A percentile compares a stretch with the other conserved stretches of the same genome.
Conservation (phyloP, 2,329 filamentous ascomycete genomes). For the Massarina eburnea region DNA sequence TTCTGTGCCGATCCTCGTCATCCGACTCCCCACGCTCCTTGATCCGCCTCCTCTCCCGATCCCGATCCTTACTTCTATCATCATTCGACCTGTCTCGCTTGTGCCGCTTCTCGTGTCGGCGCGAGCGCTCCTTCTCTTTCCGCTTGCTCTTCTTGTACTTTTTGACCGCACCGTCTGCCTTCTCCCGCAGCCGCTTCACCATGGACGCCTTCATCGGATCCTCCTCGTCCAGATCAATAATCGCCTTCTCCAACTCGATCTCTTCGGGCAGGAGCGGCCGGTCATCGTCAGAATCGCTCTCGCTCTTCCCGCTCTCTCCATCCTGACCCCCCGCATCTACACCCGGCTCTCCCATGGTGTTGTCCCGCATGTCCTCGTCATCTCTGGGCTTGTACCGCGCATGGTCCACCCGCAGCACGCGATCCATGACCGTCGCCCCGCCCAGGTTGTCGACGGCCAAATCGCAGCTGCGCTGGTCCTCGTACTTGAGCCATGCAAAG, state of each 20-base stretch:
- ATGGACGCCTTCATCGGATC: slow-evolving; percentile 96
- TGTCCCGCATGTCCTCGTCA: slow-evolving; percentile 67
- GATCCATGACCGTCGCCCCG: slow-evolving; percentile 78
- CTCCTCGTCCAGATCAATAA: slow-evolving; percentile 85
- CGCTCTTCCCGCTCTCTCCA: slow-evolving; percentile 52
- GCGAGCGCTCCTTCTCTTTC: slow-evolving; percentile 51
- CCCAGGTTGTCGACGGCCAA: slow-evolving; percentile 94
- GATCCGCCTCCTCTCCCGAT: slow-evolving; percentile 11
- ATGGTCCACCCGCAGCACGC: slow-evolving; percentile 86
- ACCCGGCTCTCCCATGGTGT: slow-evolving; percentile 55
- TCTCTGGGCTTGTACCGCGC: slow-evolving; percentile 87
- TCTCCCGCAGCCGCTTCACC: slow-evolving; percentile 87
- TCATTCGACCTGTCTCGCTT: slow-evolving; percentile 27
- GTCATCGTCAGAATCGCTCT: slow-evolving; percentile 45
- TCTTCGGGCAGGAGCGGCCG: slow-evolving; percentile 78
- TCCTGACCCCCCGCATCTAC: slow-evolving; percentile 37
- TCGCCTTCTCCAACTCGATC: slow-evolving; percentile 71
- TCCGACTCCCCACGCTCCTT: slow-evolving; percentile 14
- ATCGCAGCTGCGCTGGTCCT: slow-evolving; percentile 94
- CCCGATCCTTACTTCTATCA: slow-evolving; percentile 23
- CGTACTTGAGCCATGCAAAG: slow-evolving; percentile 96
- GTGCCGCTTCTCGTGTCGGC: slow-evolving; percentile 37
- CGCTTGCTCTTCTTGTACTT: slow-evolving; percentile 53
- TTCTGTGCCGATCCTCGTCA: slow-evolving; percentile 11
- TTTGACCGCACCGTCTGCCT: slow-evolving; percentile 71